Base-by-base conservation (phyloP, 1,284 basidiomycete genomes). In the Ceratobasidium papillatum region DNA sequence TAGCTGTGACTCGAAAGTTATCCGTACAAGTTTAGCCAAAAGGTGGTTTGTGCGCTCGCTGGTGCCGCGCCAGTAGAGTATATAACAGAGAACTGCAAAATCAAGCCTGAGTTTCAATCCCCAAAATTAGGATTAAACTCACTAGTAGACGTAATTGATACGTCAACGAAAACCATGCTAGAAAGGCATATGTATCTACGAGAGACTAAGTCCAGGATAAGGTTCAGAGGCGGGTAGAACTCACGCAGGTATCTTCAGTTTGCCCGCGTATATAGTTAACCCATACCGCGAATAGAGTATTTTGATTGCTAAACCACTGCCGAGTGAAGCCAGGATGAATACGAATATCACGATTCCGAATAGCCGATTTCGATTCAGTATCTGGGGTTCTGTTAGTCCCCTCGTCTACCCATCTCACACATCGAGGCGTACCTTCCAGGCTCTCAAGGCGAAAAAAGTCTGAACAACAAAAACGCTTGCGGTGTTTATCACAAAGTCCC, bases 1-100 rank as follows among this genome's bases (percentile, higher is more conserved):
- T 0, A 69, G 51, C 30, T 69, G 65, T 4, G 65, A 54, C 51
- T 69, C 65, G 27, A 69, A 69, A 17, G 65, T 56, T 12, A 69
- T 49, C 36, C 51, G 52, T 11, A 19, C 32, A n/a, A 69, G 65
- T 41, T 34, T 54, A 3, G 4, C 27, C 17, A 69, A 4, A 30
- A 69, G 19, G 41, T 43, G 27, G 32, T 69, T 36, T 22, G 34
- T 69, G 2, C 30, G 43, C 22, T 32, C 36, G 14, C 17, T 49
- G 38, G 22, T 41, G 19, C 5, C n/a, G 25, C 34, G 11, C 11
- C 38, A 14, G 17, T 8, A 11, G 8, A 62, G 17, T 25, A 62
- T 7, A 22, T 45, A 62, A 11, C 38, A 27, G 19, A 62, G 61
- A 38, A 25, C 61, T 62, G 19, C 34, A 34, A 22, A 58, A 32